Evolutionary conservation across 345 rosid species (phyloP).

Genomic region (Gossypium raimondii): DNA sequence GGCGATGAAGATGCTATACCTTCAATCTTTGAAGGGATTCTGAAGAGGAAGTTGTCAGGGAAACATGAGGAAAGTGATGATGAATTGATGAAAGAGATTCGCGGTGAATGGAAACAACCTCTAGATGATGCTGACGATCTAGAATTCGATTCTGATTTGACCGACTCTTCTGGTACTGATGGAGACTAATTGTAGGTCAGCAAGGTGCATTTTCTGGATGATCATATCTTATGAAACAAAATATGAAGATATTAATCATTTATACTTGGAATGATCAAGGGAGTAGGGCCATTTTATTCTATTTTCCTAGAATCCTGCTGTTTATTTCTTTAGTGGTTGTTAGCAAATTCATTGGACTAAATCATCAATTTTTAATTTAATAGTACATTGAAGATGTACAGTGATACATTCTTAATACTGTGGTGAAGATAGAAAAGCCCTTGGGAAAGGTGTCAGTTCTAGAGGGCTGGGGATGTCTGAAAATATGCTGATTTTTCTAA

Average conservation of each 20-base stretch:
- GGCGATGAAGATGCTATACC: conserved; percentile 61
- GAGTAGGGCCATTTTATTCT: neutral
- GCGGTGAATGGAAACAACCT: conserved; percentile 9
- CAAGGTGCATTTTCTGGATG: neutral
- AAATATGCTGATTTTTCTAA: neutral
- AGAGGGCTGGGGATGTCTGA: neutral
- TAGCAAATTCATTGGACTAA: too few relatives aligned
- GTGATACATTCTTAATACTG: neutral
- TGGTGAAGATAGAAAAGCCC: neutral
- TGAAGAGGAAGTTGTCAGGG: conserved; percentile 61
- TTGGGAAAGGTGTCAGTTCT: neutral
- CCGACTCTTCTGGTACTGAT: conserved; percentile 4
- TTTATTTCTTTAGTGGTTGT: neutral
- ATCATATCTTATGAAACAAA: neutral
- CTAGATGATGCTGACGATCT: conserved; percentile 15
- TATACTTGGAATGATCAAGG: neutral
- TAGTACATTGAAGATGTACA: neutral
- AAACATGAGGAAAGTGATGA: conserved; percentile 52
- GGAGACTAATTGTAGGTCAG: neutral
- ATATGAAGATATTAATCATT: neutral
- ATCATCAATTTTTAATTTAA: too few relatives aligned
- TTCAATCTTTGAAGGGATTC: conserved; percentile 49
- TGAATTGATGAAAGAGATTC: conserved; percentile 43
- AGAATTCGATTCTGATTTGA: conserved; percentile 19
- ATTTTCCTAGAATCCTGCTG: neutral